Conservation (phyloP, 2,329 filamentous ascomycete genomes). For the Aspergillus calidoustus region DNA sequence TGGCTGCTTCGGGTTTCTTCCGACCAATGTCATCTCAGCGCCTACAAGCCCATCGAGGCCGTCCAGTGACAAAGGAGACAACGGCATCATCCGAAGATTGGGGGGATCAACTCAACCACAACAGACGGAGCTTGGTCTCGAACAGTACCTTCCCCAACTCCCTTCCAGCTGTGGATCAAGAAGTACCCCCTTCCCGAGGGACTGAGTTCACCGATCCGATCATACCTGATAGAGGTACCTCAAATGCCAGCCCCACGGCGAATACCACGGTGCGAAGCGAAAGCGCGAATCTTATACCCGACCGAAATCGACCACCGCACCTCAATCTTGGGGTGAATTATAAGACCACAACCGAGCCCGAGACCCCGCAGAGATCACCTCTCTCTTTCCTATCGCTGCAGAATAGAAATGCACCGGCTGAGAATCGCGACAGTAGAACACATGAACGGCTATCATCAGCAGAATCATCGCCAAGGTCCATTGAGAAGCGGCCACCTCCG, state of each 20-base stretch:
- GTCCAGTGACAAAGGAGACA: constrained; percentile 46
- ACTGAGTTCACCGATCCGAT: constrained; percentile 81
- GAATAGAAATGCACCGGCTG: constrained; percentile 56
- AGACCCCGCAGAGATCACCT: constrained; percentile 70
- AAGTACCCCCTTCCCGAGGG: constrained; percentile 73
- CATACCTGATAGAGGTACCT: constrained; percentile 70
- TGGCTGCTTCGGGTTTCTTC: constrained; percentile 91
- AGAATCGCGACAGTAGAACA: constrained; percentile 64
- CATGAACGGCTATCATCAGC: constrained; percentile 84
- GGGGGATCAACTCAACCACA: constrained; percentile 52
- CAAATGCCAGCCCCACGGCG: constrained; percentile 73
- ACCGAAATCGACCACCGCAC: constrained; percentile 53
- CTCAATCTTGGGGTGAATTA: constrained; percentile 66
- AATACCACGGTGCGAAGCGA: constrained; percentile 68
- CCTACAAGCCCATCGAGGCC: constrained; percentile 82
- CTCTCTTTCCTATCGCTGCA: constrained; percentile 72
- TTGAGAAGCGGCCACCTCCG: constrained; percentile 49
- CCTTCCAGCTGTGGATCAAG: constrained; percentile 47
- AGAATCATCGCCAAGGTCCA: constrained; percentile 72
- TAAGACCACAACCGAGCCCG: constrained; percentile 58
- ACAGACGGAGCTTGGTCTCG: constrained; percentile 64
- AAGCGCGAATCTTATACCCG: constrained; percentile 77
- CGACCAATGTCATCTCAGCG: constrained; percentile 96
- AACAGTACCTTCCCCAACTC: constrained; percentile 53
- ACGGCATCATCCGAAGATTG: constrained; percentile 48